phyloP scores from a whole-genome alignment of 257 asterid species.

The Solanum sejunctum region DNA sequence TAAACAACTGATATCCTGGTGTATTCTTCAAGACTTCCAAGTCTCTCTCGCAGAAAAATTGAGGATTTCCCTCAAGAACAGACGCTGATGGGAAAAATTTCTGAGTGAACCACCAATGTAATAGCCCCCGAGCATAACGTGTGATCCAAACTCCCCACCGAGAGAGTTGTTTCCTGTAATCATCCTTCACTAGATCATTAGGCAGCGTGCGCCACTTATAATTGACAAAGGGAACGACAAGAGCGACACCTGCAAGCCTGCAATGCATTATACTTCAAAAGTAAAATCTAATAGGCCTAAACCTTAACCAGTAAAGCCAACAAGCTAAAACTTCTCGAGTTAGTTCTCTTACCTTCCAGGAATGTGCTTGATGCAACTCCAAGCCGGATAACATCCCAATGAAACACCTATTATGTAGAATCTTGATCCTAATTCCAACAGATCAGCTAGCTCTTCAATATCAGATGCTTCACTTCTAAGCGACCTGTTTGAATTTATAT shows the following conservation, averaged over 20 bases:
- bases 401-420: conserved; percentile 70
- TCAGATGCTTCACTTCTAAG: conserved; percentile 74
- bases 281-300: not conserved
- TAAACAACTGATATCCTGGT: conserved; percentile 67
- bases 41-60: conserved; percentile 57
- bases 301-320: not conserved
- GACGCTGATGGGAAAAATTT: conserved; percentile 76
- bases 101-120: conserved; percentile 89
- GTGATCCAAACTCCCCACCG: conserved; percentile 41
- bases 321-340: not conserved
- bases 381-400: conserved; percentile 64
- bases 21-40: conserved; percentile 68
- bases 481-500: conserved; percentile 66
- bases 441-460: conserved; percentile 82
- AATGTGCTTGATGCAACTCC: conserved; percentile 69
- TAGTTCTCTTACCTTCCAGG: conserved; percentile 46
- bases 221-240: conserved; percentile 72
- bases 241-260: conserved; percentile 83
- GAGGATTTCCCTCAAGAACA: conserved; percentile 67
- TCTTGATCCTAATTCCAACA: conserved; percentile 49
- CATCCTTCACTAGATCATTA: conserved; percentile 45
- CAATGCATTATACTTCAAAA: not conserved
- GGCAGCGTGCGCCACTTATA: conserved; percentile 87
- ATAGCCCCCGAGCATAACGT: conserved; percentile 41
- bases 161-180: conserved; percentile 56